Evolutionary conservation across 371 early-diverging fungal species (phyloP), one percentile per base, ranked within the genome.

Genomic region (Funneliformis caledonium): DNA sequence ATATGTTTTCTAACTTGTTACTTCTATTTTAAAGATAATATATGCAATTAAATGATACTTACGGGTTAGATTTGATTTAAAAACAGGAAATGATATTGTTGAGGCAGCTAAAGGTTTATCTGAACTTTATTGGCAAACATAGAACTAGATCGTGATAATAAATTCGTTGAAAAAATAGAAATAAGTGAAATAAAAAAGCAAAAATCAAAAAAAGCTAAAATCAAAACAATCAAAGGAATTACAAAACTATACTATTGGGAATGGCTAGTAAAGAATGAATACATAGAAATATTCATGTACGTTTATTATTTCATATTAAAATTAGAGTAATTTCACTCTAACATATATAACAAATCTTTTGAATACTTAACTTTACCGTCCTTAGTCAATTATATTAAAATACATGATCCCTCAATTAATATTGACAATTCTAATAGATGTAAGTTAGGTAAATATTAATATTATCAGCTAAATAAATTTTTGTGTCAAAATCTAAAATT

Each of bases 1-100:
- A 42, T 67, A 67, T 33, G 14, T 42, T 11, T 33, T 37, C 8
- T 33, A 33, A 33, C n/a, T 45, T n/a, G 47, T 22, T 45, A 69
- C 19, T 69, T 37, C 0, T 47, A 4, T 67, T 67, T 67, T 31
- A n/a, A 19, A 69, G 47, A 69, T 69, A 45, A 26, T 26, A 47
- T 26, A 69, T 69, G 2, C 22, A 69, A 69, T 69, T 4, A 69
- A 69, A n/a, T n/a, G 70, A 45, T 47, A 70, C 22, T 19, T 70
- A 45, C 1, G 7, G 48, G n/a, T 70, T n/a, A 47, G 70, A 70
- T 47, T 11, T 45, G 26, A 70, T 70, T 33, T 67, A 42, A 2
- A 26, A 26, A 37, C 4, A 33, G 42, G 11, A 33, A 67, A 67
- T 67, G 16, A 67, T 43, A 43, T 67, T 12, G 19, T 45, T 42